phyloP scores from a whole-genome alignment of 78 protist genomes.

The Dictyostelium brefeldianum region DNA sequence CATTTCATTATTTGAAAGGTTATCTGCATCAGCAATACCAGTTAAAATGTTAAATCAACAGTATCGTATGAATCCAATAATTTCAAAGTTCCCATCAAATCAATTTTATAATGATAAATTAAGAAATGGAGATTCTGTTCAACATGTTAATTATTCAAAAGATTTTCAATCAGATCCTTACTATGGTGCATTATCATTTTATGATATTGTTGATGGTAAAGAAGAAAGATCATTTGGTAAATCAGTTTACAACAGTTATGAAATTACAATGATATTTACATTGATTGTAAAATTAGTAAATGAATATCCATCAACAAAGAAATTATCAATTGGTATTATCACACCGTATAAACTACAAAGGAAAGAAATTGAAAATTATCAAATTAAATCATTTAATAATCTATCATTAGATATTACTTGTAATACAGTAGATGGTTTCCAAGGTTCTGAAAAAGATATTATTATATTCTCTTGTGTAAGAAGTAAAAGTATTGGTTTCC shows the following conservation, averaged over 20 bases:
- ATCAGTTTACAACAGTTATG: background rate
- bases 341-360: conserved; percentile 26
- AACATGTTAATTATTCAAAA: background rate
- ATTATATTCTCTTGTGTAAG: conserved; percentile 90
- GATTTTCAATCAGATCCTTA: background rate
- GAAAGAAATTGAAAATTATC: too few species aligned
- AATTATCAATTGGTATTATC: background rate
- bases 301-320: background rate
- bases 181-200: conserved; percentile 30
- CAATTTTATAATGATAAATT: conserved; percentile 83
- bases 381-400: too few species aligned
- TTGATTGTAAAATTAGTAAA: background rate
- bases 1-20: conserved; percentile 73
- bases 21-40: background rate
- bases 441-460: conserved; percentile 92
- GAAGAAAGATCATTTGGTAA: background rate
- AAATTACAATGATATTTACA: background rate
- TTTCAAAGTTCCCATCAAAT: conserved; percentile 78
- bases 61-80: conserved; percentile 93
- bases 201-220: background rate
- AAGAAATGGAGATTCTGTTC: conserved; percentile 35
- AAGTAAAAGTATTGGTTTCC: conserved; percentile 88
- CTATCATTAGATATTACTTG: too few species aligned
- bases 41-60: conserved; percentile 64
- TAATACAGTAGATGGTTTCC: conserved; percentile 90